phyloP scores from a whole-genome alignment of 179 eudicot species.

The Carnegiea gigantea region DNA sequence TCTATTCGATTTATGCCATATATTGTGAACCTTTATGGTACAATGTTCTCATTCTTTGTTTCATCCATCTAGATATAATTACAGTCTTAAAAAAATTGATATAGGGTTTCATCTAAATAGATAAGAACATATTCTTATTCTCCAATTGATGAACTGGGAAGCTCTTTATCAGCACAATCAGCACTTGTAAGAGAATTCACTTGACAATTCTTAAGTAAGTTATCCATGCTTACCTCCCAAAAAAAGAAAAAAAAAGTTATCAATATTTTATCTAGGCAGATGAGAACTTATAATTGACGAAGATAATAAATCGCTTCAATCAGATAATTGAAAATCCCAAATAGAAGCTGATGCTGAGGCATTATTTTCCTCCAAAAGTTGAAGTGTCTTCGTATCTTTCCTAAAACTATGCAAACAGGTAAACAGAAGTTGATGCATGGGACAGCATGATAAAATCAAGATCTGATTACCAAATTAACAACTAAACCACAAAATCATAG shows the following conservation, averaged over 20 bases:
- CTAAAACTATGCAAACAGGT: background rate
- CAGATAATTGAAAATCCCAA: background rate
- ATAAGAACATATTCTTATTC: background rate
- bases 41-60: background rate
- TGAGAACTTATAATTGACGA: background rate
- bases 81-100: background rate
- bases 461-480: background rate
- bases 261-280: no score
- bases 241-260: no score
- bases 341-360: background rate
- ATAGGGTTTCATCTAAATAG: background rate
- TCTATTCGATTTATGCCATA: background rate
- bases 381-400: background rate
- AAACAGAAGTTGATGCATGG: background rate
- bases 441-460: background rate
- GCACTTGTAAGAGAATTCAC: no score
- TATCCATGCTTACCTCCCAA: no score
- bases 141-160: no score
- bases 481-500: background rate
- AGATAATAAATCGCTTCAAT: background rate
- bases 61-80: background rate
- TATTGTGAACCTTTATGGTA: background rate
- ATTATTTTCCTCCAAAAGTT: background rate
- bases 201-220: no score
- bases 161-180: no score